Evolutionary conservation across 768 basidiomycete genomes (phyloP).

Genomic region (Wakefieldia striispora): DNA sequence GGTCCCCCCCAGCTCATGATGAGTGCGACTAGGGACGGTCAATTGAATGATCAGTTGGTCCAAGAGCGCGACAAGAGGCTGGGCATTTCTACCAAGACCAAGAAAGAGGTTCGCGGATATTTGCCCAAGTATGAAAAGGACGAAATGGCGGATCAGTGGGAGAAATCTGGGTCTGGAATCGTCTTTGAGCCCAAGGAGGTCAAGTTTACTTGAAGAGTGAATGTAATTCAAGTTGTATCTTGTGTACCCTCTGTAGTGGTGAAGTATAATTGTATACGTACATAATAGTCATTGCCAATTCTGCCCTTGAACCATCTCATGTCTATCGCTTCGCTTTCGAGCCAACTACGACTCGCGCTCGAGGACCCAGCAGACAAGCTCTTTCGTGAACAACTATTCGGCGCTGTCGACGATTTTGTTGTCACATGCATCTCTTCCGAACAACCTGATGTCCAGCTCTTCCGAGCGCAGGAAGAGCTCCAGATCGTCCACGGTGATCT

Average conservation of each 20-base stretch:
- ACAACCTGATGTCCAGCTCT: slow-evolving; percentile 43
- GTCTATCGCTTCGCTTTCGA: slow-evolving; percentile 39
- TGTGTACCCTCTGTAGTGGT: too few species aligned
- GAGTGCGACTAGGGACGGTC: slow-evolving; percentile 38
- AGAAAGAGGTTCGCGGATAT: slow-evolving; percentile 38
- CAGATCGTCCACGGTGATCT: slow-evolving; percentile 59
- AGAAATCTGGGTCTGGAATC: slow-evolving; percentile 34
- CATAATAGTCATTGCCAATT: slow-evolving; percentile 12
- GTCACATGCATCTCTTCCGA: slow-evolving; percentile 46
- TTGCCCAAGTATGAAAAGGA: slow-evolving; percentile 38
- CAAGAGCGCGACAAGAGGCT: slow-evolving; percentile 31
- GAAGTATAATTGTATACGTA: too few species aligned
- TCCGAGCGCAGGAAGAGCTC: slow-evolving; percentile 64
- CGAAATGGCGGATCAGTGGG: slow-evolving; percentile 38
- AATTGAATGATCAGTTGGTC: slow-evolving; percentile 32
- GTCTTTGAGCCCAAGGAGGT: slow-evolving; percentile 32
- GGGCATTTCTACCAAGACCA: slow-evolving; percentile 35
- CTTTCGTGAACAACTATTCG: slow-evolving; percentile 48
- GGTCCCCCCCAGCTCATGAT: slow-evolving; percentile 50
- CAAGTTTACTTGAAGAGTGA: neutral
- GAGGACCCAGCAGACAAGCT: slow-evolving; percentile 51
- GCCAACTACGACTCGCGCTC: slow-evolving; percentile 58
- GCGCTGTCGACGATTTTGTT: slow-evolving; percentile 55
- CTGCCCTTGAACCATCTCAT: slow-evolving; percentile 20
- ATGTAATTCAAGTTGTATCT: slow-evolving; percentile 5